Evolutionary conservation across 495 filamentous ascomycete species (phyloP), one percentile per base, ranked within the genome.

Genomic region (Symbiotaphrina buchneri): DNA sequence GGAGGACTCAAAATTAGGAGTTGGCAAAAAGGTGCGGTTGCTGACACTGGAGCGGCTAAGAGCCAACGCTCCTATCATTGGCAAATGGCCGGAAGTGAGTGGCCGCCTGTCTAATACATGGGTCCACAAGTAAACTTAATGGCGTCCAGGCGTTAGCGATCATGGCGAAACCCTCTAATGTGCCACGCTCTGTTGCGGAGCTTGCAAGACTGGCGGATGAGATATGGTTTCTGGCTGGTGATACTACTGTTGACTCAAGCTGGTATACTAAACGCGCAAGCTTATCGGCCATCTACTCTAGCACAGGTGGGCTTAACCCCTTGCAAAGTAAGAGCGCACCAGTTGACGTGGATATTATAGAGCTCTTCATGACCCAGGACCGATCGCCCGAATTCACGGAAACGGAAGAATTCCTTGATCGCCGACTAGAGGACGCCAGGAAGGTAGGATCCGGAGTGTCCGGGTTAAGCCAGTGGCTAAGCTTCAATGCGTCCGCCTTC

Each of bases 361-460:
- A 97, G 49, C 54, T 93, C 2, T 83, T 83, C 50, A 91, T 94
- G 84, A 95, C 82, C 10, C 74, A 74, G 27, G 90, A 95, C 47
- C 52, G 47, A 33, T 75, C 67, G 0, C 47, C 56, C 0, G 67
- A 64, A 10, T 79, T 72, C 39, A 41, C 36, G 2, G 77, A 80
- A 31, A 95, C 87, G 15, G 73, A 72, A 40, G 53, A 62, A 17
- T 97, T 94, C 47, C 49, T 94, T 35, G 60, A 73, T 27, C 56
- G 82, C 23, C 56, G 87, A 28, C 56, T 95, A 28, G 61, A 70
- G 41, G 84, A 87, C 54, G 58, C 58, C 11, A 52, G 56, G 33
- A 56, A 46, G 5, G 35, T 82, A 14, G 68, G 71, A 1, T 54
- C 51, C 0, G 61, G 63, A 20, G 32, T 78, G n/a, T 57, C 61